Evolutionary conservation across 2,329 filamentous ascomycete genomes (phyloP).

Genomic region (Clarireedia hainanense): DNA sequence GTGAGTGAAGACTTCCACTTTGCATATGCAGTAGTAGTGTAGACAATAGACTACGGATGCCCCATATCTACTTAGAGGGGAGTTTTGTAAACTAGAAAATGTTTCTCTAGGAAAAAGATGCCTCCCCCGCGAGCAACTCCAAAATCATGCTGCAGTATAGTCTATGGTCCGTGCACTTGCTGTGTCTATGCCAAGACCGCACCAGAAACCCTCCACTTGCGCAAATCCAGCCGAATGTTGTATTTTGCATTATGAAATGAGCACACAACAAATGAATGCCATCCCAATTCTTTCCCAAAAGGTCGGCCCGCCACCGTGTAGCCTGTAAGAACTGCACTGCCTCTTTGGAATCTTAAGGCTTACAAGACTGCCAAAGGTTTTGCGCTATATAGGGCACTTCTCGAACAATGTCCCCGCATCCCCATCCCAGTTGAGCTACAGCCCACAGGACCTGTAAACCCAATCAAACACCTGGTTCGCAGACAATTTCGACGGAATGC

Average conservation of each 20-base stretch:
- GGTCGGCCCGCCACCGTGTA: slow-evolving; percentile 41
- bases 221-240: no score
- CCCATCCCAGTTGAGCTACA: slow-evolving; percentile 43
- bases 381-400: slow-evolving; percentile 64
- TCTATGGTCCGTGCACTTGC: no score
- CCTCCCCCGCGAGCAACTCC: no score
- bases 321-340: slow-evolving; percentile 34
- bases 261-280: slow-evolving; percentile 34
- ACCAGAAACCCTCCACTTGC: no score
- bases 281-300: slow-evolving; percentile 35
- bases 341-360: background rate
- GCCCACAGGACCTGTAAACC: slow-evolving; percentile 28
- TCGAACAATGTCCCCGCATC: slow-evolving; percentile 48
- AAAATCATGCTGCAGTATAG: no score
- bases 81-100: no score
- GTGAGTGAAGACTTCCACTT: no score
- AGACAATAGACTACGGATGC: no score
- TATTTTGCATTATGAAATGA: background rate
- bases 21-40: no score
- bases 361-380: slow-evolving; percentile 40
- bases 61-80: no score
- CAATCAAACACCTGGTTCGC: slow-evolving; percentile 50
- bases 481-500: slow-evolving; percentile 55
- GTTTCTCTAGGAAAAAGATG: no score
- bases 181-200: no score